phyloP scores from a whole-genome alignment of 257 asterid species.

The Lycium ferocissimum region DNA sequence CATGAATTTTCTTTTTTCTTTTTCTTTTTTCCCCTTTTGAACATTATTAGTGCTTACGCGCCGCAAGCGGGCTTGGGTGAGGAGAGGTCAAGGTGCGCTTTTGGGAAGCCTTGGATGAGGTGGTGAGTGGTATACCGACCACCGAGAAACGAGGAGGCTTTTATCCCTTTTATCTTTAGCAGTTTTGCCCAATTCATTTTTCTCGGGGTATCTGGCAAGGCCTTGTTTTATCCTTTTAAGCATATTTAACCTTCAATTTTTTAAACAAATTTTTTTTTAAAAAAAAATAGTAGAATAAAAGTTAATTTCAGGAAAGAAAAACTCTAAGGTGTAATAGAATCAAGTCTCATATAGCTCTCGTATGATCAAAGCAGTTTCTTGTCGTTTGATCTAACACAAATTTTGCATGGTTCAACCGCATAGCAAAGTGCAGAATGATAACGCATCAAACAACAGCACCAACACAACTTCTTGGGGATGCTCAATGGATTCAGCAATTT shows the following conservation, averaged over 20 bases:
- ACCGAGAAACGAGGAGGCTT: neutral
- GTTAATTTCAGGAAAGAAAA: constrained; percentile 10
- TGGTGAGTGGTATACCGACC: no score
- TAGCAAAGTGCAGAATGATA: constrained; percentile 22
- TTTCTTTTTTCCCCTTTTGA: neutral
- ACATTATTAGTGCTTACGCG: no score
- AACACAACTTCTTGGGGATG: neutral
- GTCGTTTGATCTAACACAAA: neutral
- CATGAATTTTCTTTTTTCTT: neutral
- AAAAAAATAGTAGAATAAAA: neutral
- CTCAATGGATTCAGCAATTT: constrained; percentile 16
- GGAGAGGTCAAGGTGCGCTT: no score
- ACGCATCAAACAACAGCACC: constrained; percentile 23
- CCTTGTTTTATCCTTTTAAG: constrained; percentile 13
- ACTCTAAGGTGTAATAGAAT: neutral
- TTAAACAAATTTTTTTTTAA: neutral
- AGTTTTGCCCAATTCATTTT: neutral
- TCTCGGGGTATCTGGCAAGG: neutral
- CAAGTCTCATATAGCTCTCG: constrained; percentile 1
- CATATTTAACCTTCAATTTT: neutral
- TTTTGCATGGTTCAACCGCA: constrained; percentile 5
- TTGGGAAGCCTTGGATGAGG: no score
- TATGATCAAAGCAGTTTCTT: constrained; percentile 16
- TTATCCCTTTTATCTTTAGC: neutral
- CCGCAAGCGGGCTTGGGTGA: no score